These are phyloP conservation scores for Suaeda aralocaspica DNA, from an alignment of 148 eudicot genomes.

Conservation along the genomic window DNA sequence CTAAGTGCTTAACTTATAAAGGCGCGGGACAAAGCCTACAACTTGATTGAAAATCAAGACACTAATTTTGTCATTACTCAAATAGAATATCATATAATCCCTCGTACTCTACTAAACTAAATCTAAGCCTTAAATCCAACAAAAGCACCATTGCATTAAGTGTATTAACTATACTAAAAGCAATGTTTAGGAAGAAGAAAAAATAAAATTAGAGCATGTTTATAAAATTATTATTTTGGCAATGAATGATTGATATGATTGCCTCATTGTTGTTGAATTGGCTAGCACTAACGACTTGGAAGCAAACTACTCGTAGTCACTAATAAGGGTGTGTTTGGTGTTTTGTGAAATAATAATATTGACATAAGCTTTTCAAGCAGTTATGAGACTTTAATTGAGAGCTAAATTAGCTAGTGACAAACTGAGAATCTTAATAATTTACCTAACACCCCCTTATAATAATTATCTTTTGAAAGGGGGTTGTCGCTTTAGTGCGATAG, in stretches of 20 bases:
- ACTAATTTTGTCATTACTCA: slow-evolving; percentile 16
- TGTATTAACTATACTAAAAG: background rate
- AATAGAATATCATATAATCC: background rate
- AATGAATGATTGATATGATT: slow-evolving; percentile 21
- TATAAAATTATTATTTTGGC: background rate
- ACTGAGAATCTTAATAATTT: slow-evolving; percentile 16
- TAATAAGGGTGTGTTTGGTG: background rate
- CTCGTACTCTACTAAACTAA: no score
- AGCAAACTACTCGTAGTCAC: no score
- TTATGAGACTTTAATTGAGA: no score
- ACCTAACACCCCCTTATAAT: slow-evolving; percentile 17
- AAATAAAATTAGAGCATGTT: slow-evolving; percentile 17
- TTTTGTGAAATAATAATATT: background rate
- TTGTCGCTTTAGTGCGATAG: slow-evolving; percentile 29
- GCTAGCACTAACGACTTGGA: slow-evolving; percentile 25
- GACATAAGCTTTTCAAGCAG: no score
- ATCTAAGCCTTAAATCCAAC: background rate
- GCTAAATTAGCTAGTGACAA: background rate
- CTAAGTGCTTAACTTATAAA: no score
- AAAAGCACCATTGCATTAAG: background rate
- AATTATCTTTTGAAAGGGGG: slow-evolving; percentile 16
- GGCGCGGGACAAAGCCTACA: background rate
- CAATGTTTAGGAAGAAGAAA: background rate
- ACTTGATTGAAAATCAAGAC: slow-evolving; percentile 14
- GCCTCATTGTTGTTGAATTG: slow-evolving; percentile 26